Conservation (phyloP, 1,284 basidiomycete species). For the Ganoderma sp. region DNA sequence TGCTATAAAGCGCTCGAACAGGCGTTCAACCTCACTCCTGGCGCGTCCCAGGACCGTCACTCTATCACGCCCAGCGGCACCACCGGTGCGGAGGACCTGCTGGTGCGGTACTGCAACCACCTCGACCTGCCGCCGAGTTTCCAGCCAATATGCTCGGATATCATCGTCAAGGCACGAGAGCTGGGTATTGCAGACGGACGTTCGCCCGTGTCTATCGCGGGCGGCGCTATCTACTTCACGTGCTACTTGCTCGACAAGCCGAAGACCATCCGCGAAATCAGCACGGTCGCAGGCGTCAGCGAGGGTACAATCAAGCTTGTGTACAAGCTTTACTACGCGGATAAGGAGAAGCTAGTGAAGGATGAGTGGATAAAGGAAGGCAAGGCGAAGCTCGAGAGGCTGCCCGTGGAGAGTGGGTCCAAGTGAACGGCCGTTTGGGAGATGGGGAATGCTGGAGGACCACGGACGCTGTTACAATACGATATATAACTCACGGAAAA, state of each 20-base stretch:
- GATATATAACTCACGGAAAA: constrained; percentile 13
- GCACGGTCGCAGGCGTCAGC: constrained; percentile 94
- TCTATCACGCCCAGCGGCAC: constrained; percentile 47
- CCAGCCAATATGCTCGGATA: constrained; percentile 84
- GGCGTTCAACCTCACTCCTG: constrained; percentile 88
- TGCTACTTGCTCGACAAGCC: constrained; percentile 79
- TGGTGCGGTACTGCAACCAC: constrained; percentile 95
- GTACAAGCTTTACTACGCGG: constrained; percentile 72
- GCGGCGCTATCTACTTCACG: constrained; percentile 94
- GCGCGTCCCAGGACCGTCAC: constrained; percentile 53
- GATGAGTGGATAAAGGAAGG: constrained; percentile 82
- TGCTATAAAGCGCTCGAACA: constrained; percentile 94
- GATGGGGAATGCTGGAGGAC: constrained; percentile 13
- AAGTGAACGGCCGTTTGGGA: constrained; percentile 26
- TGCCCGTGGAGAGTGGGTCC: constrained; percentile 45
- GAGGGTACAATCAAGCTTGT: constrained; percentile 95
- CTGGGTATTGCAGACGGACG: constrained; percentile 91
- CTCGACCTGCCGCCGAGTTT: constrained; percentile 86
- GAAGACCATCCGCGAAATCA: constrained; percentile 86
- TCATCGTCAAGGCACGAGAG: constrained; percentile 82
- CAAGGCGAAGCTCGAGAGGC: constrained; percentile 63
- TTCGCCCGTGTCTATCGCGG: constrained; percentile 95
- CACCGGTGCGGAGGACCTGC: constrained; percentile 82
- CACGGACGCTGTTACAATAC: constrained; percentile 18
- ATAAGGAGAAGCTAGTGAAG: constrained; percentile 78